These are phyloP conservation scores for Tolypocladium album DNA, from an alignment of 2,329 filamentous ascomycete genomes.

Conservation along the genomic window DNA sequence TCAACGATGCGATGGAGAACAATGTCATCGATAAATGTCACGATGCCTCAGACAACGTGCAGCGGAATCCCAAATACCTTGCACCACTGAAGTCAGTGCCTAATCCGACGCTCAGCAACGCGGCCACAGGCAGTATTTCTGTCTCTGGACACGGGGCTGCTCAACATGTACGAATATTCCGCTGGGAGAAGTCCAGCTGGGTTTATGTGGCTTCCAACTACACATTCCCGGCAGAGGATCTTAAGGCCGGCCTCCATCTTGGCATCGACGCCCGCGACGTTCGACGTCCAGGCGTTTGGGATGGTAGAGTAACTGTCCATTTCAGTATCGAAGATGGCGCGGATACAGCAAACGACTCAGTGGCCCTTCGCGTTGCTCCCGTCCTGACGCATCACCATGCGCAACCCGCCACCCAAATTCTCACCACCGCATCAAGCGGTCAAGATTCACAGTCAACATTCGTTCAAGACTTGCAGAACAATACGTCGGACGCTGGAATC, in stretches of 20 bases:
- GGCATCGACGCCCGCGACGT: slow-evolving; percentile 24
- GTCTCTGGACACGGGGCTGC: slow-evolving; percentile 3
- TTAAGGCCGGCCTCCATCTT: slow-evolving; percentile 19
- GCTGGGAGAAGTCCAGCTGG: slow-evolving; percentile 13
- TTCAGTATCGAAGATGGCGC: slow-evolving; percentile 17
- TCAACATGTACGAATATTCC: slow-evolving; percentile 17
- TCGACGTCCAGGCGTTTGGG: slow-evolving; percentile 12
- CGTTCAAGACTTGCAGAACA: slow-evolving; percentile 7
- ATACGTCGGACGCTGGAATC: slow-evolving; percentile 7
- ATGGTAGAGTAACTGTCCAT: slow-evolving; percentile 14
- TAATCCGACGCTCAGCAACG: slow-evolving; percentile 6
- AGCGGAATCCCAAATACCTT: slow-evolving; percentile 16
- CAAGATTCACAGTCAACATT: slow-evolving; percentile 8
- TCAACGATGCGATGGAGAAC: slow-evolving; percentile 7
- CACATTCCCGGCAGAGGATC: slow-evolving; percentile 15
- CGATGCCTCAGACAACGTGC: slow-evolving; percentile 23
- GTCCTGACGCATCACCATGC: slow-evolving; percentile 26
- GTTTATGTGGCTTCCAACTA: slow-evolving; percentile 12
- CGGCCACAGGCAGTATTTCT: slow-evolving; percentile 8
- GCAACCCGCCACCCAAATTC: slow-evolving; percentile 15
- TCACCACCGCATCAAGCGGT: slow-evolving; percentile 9
- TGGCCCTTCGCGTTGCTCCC: slow-evolving; percentile 24
- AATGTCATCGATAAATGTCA: slow-evolving; percentile 19
- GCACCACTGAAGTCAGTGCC: slow-evolving; percentile 22
- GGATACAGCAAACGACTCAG: slow-evolving; percentile 10